Percentiles rank a stretch among this genome's conserved stretches.
Conservation (phyloP, 345 rosid genomes). For the Syzygium jambos region DNA sequence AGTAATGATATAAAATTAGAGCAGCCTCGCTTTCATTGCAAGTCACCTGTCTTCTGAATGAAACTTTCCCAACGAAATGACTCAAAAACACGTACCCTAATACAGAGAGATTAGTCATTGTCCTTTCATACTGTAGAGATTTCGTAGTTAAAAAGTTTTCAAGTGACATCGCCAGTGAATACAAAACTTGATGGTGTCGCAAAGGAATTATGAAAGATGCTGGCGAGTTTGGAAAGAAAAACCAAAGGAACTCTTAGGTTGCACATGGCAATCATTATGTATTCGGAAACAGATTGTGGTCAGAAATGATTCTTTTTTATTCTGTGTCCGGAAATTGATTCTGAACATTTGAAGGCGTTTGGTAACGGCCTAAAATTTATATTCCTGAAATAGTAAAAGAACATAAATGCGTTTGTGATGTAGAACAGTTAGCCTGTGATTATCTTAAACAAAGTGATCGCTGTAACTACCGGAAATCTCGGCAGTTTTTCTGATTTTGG, state of each 20-base stretch:
- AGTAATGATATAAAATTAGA: neutral
- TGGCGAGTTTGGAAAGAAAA: neutral
- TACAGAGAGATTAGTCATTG: neutral
- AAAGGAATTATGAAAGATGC: neutral
- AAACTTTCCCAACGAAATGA: neutral
- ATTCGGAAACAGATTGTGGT: too few species aligned
- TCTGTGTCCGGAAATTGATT: too few species aligned
- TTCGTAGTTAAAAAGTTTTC: neutral
- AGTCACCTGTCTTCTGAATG: neutral
- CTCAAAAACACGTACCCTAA: neutral
- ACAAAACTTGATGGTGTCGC: neutral
- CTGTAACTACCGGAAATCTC: too few species aligned
- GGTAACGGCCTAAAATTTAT: too few species aligned
- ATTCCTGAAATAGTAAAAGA: too few species aligned
- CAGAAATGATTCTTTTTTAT: too few species aligned
- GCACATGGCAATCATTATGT: too few species aligned
- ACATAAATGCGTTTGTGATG: too few species aligned
- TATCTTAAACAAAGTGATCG: too few species aligned
- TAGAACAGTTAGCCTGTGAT: too few species aligned
- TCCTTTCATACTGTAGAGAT: neutral
- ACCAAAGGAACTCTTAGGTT: neutral
- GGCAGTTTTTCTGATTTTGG: too few species aligned
- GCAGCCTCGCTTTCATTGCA: neutral
- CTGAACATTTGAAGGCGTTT: too few species aligned
- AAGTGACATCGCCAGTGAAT: neutral